Evolutionary conservation across 1,284 basidiomycete species (phyloP), one percentile per base, ranked within the genome.

Genomic region (Ustilago curta): DNA sequence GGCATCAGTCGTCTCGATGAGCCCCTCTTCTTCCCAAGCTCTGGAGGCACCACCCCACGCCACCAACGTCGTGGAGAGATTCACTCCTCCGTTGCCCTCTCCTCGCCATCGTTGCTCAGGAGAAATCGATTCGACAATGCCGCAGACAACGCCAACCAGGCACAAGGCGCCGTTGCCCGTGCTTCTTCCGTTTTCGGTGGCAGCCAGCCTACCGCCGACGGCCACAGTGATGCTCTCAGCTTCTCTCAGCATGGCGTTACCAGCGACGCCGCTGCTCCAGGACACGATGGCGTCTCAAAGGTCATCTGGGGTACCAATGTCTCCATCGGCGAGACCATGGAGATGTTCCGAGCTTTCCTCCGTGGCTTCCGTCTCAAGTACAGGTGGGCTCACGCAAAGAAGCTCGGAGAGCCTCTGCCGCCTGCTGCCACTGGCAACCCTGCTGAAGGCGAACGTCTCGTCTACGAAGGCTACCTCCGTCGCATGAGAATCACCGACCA

Each of bases 261-360:
- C 43, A 75, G 77, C 40, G 76, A 80, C 27, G 73, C 59, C 37
- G 63, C 65, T 19, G 70, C 61, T 16, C 47, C 69, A 16, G 69
- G 69, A 1, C 57, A 59, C 8, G 82, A 93, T 69, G 92, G 92
- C 66, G 91, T 93, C 51, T 85, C 86, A 67, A 92, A 93, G 65
- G 94, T 84, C 47, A 94, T 98, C 77, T 98, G 96, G 96, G 96
- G 96, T 39, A 99, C 96, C 1, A 95, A 92, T 2, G 94, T 99
- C 71, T 92, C 93, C 76, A 89, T 98, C 23, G 89, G 90, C 6
- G 93, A 97, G 85, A 92, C 92, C 12, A 97, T 97, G 93, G 91
- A 91, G 80, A 86, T 91, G 29, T 98, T 98, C 87, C 90, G 91
- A 50, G 90, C 93, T 51, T 98, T 98, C 85, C 86, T 99, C 60